Percentiles rank a stretch among this genome's conserved stretches.
Conservation (phyloP, 805 yeast species). For the Zygotorulaspora florentina region DNA sequence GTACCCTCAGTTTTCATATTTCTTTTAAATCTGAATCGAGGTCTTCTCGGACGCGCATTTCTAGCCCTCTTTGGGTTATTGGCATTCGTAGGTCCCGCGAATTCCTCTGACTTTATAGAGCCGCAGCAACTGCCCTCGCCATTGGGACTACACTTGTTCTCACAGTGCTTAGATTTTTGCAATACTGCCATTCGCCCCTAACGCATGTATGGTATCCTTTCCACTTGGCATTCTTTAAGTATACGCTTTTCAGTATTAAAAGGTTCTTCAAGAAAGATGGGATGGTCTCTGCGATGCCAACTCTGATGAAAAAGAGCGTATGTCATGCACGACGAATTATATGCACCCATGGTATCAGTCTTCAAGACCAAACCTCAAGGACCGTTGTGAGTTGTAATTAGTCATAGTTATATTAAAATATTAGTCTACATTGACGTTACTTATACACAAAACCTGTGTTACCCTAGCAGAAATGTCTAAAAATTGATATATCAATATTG, state of each 20-base stretch:
- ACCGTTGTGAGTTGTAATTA: not conserved
- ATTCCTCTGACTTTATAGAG: not conserved
- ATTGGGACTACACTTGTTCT: not conserved
- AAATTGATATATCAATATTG: not conserved
- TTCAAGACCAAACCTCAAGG: not conserved
- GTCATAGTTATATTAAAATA: not conserved
- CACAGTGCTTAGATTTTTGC: not conserved
- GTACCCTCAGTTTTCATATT: slow-evolving; percentile 27
- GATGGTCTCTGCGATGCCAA: not conserved
- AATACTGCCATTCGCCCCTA: not conserved
- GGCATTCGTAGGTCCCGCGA: not conserved
- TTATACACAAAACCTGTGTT: not conserved
- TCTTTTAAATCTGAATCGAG: slow-evolving; percentile 23
- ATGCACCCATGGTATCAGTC: not conserved
- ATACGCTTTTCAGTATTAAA: not conserved
- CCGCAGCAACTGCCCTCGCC: not conserved
- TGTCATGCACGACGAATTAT: not conserved
- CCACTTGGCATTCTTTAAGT: not conserved
- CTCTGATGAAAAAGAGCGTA: not conserved
- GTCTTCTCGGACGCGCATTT: slow-evolving; percentile 11
- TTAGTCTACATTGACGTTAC: not conserved
- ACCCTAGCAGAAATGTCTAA: too few relatives aligned
- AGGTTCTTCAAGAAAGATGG: not conserved
- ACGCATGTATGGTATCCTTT: too few relatives aligned
- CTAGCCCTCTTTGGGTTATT: slow-evolving; percentile 1